Conservation (phyloP, 2,329 filamentous ascomycete species). For the Pestalotiopsis sp. region DNA sequence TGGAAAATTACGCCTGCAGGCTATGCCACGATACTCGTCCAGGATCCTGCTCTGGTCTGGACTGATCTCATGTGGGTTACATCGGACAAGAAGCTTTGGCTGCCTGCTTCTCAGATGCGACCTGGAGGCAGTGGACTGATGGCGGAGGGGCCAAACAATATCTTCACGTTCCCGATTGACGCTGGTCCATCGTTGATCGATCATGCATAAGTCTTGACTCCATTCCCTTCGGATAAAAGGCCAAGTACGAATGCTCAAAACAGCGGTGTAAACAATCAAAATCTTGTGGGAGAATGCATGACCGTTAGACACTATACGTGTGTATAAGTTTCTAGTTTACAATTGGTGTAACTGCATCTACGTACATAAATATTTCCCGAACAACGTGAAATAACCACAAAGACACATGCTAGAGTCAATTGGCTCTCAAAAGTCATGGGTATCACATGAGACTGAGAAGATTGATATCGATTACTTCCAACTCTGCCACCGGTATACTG, state of each 20-base stretch:
- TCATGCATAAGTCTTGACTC: not conserved
- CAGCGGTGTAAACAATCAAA: too few species aligned
- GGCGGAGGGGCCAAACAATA: not conserved
- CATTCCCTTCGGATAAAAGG: not conserved
- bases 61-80: slow-evolving; percentile 6
- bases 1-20: not conserved
- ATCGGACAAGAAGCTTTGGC: not conserved
- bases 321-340: too few species aligned
- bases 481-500: too few species aligned
- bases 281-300: too few species aligned
- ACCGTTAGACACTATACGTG: too few species aligned
- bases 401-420: too few species aligned
- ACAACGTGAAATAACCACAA: too few species aligned
- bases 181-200: not conserved
- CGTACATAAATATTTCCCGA: too few species aligned
- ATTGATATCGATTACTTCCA: too few species aligned
- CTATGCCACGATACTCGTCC: not conserved
- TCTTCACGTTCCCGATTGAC: not conserved
- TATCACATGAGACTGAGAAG: too few species aligned
- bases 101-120: not conserved
- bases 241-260: not conserved
- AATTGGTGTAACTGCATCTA: too few species aligned
- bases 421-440: too few species aligned
- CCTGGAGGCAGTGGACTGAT: not conserved
- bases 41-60: not conserved